A percentile compares a stretch with the other conserved stretches of the same genome.
Conservation (phyloP, 2,329 filamentous ascomycete genomes). For the Pseudogymnoascus sp. region DNA sequence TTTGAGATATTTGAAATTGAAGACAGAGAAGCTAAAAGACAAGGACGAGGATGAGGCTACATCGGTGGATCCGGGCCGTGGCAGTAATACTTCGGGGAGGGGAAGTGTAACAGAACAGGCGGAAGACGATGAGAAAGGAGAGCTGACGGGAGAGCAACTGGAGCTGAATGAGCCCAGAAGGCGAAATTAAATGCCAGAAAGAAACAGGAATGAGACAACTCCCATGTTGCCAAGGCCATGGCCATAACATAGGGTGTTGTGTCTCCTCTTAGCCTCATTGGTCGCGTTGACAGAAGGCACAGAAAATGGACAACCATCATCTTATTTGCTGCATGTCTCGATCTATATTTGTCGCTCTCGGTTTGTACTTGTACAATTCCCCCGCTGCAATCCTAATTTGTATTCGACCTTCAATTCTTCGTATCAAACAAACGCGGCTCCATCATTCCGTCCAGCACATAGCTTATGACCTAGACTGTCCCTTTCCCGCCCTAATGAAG, state of each 20-base stretch:
- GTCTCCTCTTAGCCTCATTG: neutral
- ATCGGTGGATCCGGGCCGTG: neutral
- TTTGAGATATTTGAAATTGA: neutral
- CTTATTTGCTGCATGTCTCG: neutral
- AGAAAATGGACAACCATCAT: neutral
- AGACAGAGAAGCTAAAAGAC: neutral
- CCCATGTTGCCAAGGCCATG: neutral
- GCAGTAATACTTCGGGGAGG: neutral
- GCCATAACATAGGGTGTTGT: neutral
- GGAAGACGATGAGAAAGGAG: neutral
- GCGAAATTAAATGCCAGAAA: neutral
- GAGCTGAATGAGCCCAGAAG: neutral
- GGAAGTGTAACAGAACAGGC: neutral
- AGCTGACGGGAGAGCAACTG: neutral
- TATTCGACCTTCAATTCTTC: constrained; percentile 1
- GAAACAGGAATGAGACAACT: neutral
- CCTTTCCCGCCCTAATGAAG: constrained; percentile 25
- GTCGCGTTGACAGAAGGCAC: neutral
- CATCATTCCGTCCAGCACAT: neutral
- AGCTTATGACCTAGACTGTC: constrained; percentile 1
- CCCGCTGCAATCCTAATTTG: neutral
- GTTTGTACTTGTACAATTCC: constrained; percentile 6
- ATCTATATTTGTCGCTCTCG: neutral
- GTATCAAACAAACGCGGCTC: neutral
- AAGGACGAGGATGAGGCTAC: neutral